Base-by-base conservation (phyloP, 805 yeast species). In the Komagataella phaffii region DNA sequence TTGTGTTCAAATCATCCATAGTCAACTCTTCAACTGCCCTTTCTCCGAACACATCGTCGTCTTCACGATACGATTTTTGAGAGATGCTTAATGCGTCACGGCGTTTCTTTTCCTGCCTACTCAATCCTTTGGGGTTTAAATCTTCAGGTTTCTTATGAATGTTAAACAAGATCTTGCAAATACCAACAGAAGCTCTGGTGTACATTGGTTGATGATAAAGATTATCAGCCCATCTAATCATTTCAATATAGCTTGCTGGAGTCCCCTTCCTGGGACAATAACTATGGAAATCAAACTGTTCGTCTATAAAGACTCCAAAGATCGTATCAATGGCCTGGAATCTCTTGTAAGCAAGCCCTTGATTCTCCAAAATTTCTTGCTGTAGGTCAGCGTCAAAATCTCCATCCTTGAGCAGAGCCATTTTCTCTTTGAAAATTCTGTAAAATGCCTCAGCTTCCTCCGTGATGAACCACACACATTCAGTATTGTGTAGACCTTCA, bases 251-350 rank as follows among this genome's bases (percentile, higher is more conserved):
- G 7, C 91, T 83, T 56, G 95, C 77, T 23, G 91, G 83, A 6
- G 97, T 88, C 19, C 97, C 98, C 58, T 85, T 81, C 67, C 96
- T 79, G 74, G 87, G 79, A 63, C 95, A 85, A 64, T 88, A 93
- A 48, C 86, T 83, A 64, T 93, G 98, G 82, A 91, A 93, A 64
- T 93, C 99, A 56, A 85, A 75, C 69, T 93, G 97, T 62, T 93
- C 99, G 55, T 78, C 79, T 61, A 73, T 77, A 67, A 81, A 89
- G 51, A 80, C 85, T 47, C 79, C 74, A 66, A 81, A 89, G 30
- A 85, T 77, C 54, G 80, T 79, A 49, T 80, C 70, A 48, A 89
- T 74, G 2, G 88, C 81, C 46, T 70, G 65, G 62, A 76, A 87
- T 59, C 98, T 77, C 67, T 93, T 93, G 55, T 89, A 68, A 0